These are phyloP conservation scores for Camellia sinensis DNA, from an alignment of 148 eudicot genomes.

Conservation along the genomic window DNA sequence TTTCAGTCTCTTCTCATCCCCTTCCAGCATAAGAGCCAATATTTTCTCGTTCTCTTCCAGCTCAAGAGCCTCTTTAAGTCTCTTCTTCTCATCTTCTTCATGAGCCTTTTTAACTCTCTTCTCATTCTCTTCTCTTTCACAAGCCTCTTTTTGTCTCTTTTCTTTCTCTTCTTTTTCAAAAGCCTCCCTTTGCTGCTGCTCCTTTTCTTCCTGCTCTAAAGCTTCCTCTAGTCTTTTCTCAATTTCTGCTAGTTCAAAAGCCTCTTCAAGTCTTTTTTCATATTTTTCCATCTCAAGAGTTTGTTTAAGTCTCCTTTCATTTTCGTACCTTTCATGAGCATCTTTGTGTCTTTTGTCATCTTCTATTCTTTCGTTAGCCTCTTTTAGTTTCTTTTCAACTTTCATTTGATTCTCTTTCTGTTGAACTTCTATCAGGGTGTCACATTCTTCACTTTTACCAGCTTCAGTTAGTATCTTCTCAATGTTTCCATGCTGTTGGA, in stretches of 20 bases:
- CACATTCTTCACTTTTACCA: slow-evolving; percentile 17
- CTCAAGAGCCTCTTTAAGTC: slow-evolving; percentile 36
- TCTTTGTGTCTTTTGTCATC: slow-evolving; percentile 17
- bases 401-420: slow-evolving; percentile 21
- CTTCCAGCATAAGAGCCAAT: slow-evolving; percentile 19
- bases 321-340: slow-evolving; percentile 17
- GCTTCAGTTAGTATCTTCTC: slow-evolving; percentile 16
- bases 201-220: slow-evolving; percentile 34
- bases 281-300: slow-evolving; percentile 27
- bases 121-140: slow-evolving; percentile 28
- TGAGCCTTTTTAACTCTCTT: slow-evolving; percentile 10
- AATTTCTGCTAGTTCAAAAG: slow-evolving; percentile 40
- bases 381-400: slow-evolving; percentile 10
- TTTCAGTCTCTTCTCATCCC: slow-evolving; percentile 24
- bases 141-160: slow-evolving; percentile 25
- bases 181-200: slow-evolving; percentile 28
- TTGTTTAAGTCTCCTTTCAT: slow-evolving; percentile 16
- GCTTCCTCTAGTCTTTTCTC: slow-evolving; percentile 44
- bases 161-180: slow-evolving; percentile 21
- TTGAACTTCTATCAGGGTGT: slow-evolving; percentile 20
- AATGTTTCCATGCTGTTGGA: slow-evolving; percentile 14
- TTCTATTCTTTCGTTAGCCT: slow-evolving; percentile 16
- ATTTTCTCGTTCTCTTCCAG: slow-evolving; percentile 38
- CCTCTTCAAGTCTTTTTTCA: slow-evolving; percentile 39
- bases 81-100: slow-evolving; percentile 24